Base-by-base conservation (phyloP, 164 flowering plant species). In the Protea cynaroides region DNA sequence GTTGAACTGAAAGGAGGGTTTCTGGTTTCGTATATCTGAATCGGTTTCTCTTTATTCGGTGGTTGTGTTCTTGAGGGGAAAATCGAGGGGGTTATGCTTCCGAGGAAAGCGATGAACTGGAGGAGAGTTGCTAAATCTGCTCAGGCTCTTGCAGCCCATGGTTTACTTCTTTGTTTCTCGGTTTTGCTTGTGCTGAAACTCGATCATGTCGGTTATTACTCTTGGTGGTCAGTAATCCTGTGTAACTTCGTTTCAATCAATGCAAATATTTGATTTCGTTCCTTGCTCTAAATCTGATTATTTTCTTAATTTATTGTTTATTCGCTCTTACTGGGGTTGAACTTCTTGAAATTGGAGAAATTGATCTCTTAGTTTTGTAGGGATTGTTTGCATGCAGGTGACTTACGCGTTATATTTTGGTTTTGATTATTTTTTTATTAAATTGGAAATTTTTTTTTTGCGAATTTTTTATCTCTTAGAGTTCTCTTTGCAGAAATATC, bases 141-240 rank as follows among this genome's bases (percentile, higher is more conserved):
- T 2, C 95, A 86, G 80, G 84, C 83, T 3, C 61, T 86, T 7
- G 78, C 76, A 0, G 95, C 98, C 4, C 92, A 92, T 58, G 49
- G 63, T 25, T 71, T 84, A n/a, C 89, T 92, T 24, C 73, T 92
- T 40, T 60, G 63, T 60, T 87, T 92, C 85, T 85, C 98, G 37
- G 70, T 89, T n/a, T 71, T 84, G 65, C 89, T 92, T 34, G 81
- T 86, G 25, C 69, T 86, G 61, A 87, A 87, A 83, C 89, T 92
- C 71, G 82, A 88, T 70, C 85, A 74, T 25, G n/a, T 54, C 61
- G 62, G 78, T 64, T 69, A 75, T 43, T 77, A 65, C 82, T 89
- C 96, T 37, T 92, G 96, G 98, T 92, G 98, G 96, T 91, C 5
- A 63, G 86, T 75, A 1, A 46, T 44, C 56, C 25, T 55, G 25